phyloP scores from a whole-genome alignment of 768 basidiomycete genomes.

The Podaxis sp. region DNA sequence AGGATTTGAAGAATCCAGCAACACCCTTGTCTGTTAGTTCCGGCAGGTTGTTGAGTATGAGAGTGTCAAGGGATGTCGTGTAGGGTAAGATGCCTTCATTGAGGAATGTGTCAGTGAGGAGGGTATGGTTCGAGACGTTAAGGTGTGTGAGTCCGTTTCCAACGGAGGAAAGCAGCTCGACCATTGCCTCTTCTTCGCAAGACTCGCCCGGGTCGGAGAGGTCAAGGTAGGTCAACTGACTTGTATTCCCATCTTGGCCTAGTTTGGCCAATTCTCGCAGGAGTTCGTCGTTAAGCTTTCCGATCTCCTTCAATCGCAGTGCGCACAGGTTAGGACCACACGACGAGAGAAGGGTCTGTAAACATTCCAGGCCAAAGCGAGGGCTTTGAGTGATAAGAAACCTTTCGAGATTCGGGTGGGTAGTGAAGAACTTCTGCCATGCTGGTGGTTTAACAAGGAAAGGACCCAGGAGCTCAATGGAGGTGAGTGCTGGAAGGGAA shows the following conservation, averaged over 20 bases:
- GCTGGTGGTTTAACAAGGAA: conserved; percentile 74
- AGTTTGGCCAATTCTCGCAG: conserved; percentile 51
- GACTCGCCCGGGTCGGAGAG: conserved; percentile 60
- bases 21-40: conserved; percentile 73
- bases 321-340: conserved; percentile 50
- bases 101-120: conserved; percentile 62
- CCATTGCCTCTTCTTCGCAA: conserved; percentile 55
- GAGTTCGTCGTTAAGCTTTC: conserved; percentile 66
- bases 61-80: conserved; percentile 43
- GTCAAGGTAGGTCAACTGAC: conserved; percentile 52
- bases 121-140: conserved; percentile 68
- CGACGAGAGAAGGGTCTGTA: conserved; percentile 57
- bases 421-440: conserved; percentile 76
- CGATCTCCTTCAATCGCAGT: conserved; percentile 79
- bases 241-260: conserved; percentile 27
- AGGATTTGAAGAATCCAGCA: conserved; percentile 62
- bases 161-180: conserved; percentile 52
- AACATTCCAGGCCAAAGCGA: conserved; percentile 74
- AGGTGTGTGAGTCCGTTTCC: conserved; percentile 60
- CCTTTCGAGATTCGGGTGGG: conserved; percentile 60
- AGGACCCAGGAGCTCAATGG: conserved; percentile 82
- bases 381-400: conserved; percentile 87
- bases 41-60: conserved; percentile 56
- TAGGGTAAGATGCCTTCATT: conserved; percentile 56
- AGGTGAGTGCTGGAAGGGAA: conserved; percentile 63